Conservation (phyloP, 2,329 filamentous ascomycete species). For the Botrytis sinoallii region DNA sequence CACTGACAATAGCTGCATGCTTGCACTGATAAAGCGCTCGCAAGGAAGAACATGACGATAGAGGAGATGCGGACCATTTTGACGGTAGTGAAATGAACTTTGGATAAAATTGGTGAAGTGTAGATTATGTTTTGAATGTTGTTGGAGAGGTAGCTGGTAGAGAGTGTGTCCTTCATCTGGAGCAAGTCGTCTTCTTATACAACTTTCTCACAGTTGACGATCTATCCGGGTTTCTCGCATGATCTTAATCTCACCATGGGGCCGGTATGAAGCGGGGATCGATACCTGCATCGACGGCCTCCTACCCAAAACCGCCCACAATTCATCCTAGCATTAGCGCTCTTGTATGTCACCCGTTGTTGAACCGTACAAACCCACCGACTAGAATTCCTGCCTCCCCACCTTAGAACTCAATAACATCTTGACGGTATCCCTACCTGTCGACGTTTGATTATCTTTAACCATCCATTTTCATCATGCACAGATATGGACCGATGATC, state of each 20-base stretch:
- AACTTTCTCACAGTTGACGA: not conserved
- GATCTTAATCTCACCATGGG: not conserved
- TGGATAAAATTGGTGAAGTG: not conserved
- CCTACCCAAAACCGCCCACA: not conserved
- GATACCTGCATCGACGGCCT: not conserved
- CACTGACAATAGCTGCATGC: constrained; percentile 5
- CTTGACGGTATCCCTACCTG: not conserved
- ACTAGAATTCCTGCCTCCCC: not conserved
- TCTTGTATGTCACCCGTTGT: not conserved
- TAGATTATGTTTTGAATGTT: not conserved
- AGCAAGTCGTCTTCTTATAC: not conserved
- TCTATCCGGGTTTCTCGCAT: not conserved
- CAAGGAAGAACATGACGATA: not conserved
- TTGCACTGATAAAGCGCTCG: constrained; percentile 3
- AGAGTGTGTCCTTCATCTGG: not conserved
- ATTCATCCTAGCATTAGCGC: not conserved
- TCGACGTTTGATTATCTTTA: not conserved
- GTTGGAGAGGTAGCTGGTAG: not conserved
- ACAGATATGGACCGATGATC: not conserved
- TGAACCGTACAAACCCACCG: not conserved
- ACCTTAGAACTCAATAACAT: not conserved
- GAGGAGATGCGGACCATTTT: constrained; percentile 2
- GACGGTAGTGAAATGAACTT: not conserved
- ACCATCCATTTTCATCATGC: not conserved
- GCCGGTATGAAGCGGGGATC: not conserved